phyloP scores from a whole-genome alignment of 163 green algal genomes.

The Chlorella variabilis region DNA sequence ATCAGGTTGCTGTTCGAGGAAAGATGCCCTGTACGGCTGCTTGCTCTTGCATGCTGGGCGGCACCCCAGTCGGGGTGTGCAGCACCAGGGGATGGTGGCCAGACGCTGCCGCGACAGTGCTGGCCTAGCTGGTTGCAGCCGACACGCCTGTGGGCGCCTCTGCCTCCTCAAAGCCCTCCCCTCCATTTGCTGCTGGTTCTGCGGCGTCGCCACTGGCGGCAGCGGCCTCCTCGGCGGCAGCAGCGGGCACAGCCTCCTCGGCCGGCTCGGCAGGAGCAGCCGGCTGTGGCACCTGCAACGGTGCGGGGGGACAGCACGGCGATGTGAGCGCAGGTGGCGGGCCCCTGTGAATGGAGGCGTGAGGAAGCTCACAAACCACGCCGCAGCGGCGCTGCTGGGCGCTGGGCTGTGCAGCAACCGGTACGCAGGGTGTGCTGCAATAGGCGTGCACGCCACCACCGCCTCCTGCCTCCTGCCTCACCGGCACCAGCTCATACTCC shows the following conservation, averaged over 20 bases:
- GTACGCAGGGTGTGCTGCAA: no score
- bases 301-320: neutral
- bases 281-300: constrained; percentile 1
- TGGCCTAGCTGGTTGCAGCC: no score
- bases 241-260: neutral
- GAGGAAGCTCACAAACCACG: no score
- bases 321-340: no score
- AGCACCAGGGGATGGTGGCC: no score
- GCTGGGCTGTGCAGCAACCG: no score
- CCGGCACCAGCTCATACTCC: constrained; percentile 88
- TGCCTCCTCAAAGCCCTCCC: neutral
- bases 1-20: neutral
- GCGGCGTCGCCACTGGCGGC: neutral
- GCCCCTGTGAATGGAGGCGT: neutral
- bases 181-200: neutral
- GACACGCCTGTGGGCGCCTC: neutral
- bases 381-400: no score
- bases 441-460: no score
- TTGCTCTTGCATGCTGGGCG: neutral
- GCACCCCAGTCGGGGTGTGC: neutral
- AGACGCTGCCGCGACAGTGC: no score
- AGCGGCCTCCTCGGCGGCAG: neutral
- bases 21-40: neutral
- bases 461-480: constrained; percentile 31
- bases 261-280: no score